phyloP scores from a whole-genome alignment of 371 early-diverging fungal genomes.

The Syncephalastrum racemosum region DNA sequence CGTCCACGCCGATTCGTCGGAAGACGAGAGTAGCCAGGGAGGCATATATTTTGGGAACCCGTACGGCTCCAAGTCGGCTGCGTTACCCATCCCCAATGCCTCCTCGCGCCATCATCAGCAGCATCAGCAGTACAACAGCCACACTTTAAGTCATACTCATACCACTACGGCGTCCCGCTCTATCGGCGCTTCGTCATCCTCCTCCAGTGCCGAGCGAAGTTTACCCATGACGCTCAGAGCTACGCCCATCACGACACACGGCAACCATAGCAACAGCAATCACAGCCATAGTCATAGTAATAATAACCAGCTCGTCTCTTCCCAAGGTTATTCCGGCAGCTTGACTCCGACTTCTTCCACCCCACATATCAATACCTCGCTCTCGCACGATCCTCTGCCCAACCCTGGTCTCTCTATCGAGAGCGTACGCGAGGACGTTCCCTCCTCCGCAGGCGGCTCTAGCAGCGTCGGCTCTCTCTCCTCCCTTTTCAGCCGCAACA shows the following conservation, averaged over 20 bases:
- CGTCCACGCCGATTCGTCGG: constrained; percentile 16
- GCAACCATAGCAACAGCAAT: constrained; percentile 5
- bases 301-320: too few relatives aligned
- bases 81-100: constrained; percentile 38
- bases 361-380: not conserved
- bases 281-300: not conserved
- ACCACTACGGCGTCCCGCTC: constrained; percentile 9
- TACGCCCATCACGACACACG: not conserved
- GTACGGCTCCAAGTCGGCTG: constrained; percentile 25
- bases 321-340: not conserved
- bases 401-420: too few relatives aligned
- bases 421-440: not conserved
- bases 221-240: constrained; percentile 3
- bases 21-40: constrained; percentile 11
- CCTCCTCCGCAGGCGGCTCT: constrained; percentile 7
- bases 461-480: constrained; percentile 20
- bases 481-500: constrained; percentile 18
- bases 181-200: constrained; percentile 18
- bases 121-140: not conserved
- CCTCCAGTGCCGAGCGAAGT: constrained; percentile 19
- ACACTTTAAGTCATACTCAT: not conserved
- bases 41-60: constrained; percentile 10
- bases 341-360: constrained; percentile 8
- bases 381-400: too few relatives aligned
- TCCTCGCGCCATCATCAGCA: constrained; percentile 6